Percentiles rank a stretch among this genome's conserved stretches.
phyloP scores from a whole-genome alignment of 148 eudicot species.

The Vaccinium vitisidaea region DNA sequence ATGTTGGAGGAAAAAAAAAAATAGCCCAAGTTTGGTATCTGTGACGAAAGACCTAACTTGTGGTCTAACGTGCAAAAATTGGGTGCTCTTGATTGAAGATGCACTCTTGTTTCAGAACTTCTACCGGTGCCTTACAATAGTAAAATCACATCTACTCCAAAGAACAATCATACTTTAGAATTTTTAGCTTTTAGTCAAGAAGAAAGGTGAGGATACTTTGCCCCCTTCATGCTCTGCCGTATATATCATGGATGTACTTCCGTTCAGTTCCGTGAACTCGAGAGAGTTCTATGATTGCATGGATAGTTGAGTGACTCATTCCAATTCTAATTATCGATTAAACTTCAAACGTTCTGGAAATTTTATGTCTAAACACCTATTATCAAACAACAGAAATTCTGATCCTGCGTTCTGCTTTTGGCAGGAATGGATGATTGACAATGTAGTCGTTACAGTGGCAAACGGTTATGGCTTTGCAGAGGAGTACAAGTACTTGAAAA shows the following conservation, averaged over 20 bases:
- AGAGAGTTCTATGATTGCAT: not conserved
- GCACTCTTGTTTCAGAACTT: not conserved
- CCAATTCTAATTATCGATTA: not conserved
- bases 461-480: conserved; percentile 63
- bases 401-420: not conserved
- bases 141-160: not conserved
- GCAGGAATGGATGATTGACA: conserved; percentile 87
- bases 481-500: conserved; percentile 79
- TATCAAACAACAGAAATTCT: not conserved
- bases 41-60: not conserved
- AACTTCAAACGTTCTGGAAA: not conserved
- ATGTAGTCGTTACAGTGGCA: conserved; percentile 79
- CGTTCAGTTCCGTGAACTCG: not conserved
- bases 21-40: not conserved
- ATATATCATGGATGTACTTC: not conserved
- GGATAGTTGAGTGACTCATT: not conserved
- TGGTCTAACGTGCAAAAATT: not conserved
- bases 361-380: not conserved
- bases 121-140: not conserved
- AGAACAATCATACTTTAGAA: not conserved
- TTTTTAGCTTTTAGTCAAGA: not conserved
- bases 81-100: not conserved
- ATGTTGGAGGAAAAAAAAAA: not conserved
- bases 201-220: not conserved
- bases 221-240: not conserved